These are phyloP conservation scores for Miscanthus lutarioriparius DNA, from an alignment of 176 grass and related monocot genomes.

Conservation along the genomic window DNA sequence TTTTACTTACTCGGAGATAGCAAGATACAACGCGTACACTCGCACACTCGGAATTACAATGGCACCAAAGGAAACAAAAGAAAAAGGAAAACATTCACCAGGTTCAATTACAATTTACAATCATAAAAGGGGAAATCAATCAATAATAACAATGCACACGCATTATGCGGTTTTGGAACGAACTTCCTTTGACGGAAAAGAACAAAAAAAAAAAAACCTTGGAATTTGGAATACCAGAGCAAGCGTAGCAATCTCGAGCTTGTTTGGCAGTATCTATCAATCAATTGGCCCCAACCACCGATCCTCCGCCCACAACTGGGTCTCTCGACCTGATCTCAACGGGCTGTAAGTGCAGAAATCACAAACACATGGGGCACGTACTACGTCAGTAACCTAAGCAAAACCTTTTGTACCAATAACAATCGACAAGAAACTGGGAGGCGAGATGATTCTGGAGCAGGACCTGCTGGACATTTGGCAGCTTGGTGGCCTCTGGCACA, in stretches of 20 bases:
- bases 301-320: constrained; percentile 19
- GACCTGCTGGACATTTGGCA: constrained; percentile 33
- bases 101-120: background rate
- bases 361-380: background rate
- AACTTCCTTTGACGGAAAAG: background rate
- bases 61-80: background rate
- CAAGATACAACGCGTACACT: background rate
- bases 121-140: background rate
- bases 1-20: background rate
- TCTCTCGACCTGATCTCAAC: constrained; percentile 34
- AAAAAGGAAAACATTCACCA: background rate
- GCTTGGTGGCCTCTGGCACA: background rate
- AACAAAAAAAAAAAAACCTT: background rate
- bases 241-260: background rate
- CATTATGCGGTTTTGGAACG: background rate
- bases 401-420: background rate
- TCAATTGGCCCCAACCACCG: constrained; percentile 1
- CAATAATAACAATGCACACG: background rate
- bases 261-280: background rate
- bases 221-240: background rate
- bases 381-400: too few relatives aligned
- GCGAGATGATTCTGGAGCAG: background rate
- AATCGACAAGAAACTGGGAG: background rate
- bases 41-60: background rate
- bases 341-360: background rate